These are phyloP conservation scores for Solanum hybrid DNA, from an alignment of 305 asterid genomes.

Conservation along the genomic window DNA sequence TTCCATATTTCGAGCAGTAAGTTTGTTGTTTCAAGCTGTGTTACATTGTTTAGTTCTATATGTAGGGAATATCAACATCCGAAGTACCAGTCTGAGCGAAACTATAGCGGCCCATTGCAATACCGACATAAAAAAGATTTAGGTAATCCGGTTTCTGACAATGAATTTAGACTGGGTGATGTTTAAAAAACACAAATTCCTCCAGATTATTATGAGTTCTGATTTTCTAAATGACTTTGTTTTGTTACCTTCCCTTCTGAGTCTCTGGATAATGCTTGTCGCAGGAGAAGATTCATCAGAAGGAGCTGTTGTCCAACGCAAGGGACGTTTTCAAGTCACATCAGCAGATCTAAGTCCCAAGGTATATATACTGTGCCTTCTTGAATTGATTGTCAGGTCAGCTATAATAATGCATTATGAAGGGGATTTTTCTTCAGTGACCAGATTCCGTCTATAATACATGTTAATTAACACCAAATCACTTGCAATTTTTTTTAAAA, in stretches of 20 bases:
- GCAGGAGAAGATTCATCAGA: conserved; percentile 74
- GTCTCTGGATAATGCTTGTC: conserved; percentile 4
- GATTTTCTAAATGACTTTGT: not conserved
- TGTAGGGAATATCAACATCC: conserved; percentile 65
- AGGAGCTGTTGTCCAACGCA: conserved; percentile 72
- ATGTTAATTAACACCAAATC: not conserved
- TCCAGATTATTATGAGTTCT: not conserved
- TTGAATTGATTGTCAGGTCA: not conserved
- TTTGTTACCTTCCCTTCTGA: not conserved
- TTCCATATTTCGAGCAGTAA: not conserved
- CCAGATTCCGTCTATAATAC: not conserved
- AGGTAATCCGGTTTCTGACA: conserved; percentile 10
- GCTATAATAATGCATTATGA: conserved; percentile 1
- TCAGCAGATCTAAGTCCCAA: conserved; percentile 70
- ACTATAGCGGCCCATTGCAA: conserved; percentile 85
- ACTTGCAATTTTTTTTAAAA: not conserved
- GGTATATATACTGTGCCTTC: conserved; percentile 25
- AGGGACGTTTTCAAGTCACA: conserved; percentile 95
- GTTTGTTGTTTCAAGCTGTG: not conserved
- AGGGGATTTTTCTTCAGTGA: not conserved
- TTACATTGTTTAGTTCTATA: not conserved
- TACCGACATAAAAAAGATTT: conserved; percentile 63
- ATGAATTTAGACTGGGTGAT: not conserved
- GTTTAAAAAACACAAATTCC: not conserved
- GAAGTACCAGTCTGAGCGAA: conserved; percentile 49